Conservation (phyloP, 208 protist species). For the Trichomonas gallinae region DNA sequence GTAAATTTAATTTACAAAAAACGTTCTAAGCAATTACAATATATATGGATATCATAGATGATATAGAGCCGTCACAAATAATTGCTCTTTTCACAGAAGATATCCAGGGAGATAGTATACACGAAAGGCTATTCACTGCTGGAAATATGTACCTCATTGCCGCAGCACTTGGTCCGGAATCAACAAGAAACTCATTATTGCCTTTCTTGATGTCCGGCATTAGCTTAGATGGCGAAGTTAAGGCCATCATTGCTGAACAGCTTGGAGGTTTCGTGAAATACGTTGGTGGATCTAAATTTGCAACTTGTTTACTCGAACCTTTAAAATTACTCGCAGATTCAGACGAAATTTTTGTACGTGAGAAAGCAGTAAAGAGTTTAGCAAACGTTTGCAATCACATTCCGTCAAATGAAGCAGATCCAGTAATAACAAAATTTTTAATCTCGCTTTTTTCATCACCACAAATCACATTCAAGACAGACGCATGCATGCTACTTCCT, state of each 20-base stretch:
- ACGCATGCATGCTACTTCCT: not conserved
- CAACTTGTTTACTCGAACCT: not conserved
- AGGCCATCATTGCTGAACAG: not conserved
- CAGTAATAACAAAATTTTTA: not conserved
- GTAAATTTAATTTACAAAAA: not conserved
- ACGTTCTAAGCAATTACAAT: not conserved
- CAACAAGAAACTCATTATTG: not conserved
- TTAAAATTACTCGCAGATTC: not conserved
- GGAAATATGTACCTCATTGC: constrained; percentile 8
- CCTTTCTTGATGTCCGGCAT: not conserved
- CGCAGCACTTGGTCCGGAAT: not conserved
- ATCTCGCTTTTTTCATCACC: not conserved
- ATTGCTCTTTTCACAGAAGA: not conserved
- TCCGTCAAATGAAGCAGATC: not conserved
- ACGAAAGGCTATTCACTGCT: not conserved
- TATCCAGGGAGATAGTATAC: not conserved
- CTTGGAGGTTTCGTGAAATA: constrained; percentile 11
- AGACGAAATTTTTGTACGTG: constrained; percentile 6
- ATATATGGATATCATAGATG: not conserved
- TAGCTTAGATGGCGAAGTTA: not conserved
- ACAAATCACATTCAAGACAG: not conserved
- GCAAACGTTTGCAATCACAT: not conserved
- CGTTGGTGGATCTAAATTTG: not conserved
- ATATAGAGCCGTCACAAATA: not conserved
- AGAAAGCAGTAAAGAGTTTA: not conserved